Evolutionary conservation across 768 basidiomycete species (phyloP), one percentile per base, ranked within the genome.

Genomic region (Suillus subalutaceus): DNA sequence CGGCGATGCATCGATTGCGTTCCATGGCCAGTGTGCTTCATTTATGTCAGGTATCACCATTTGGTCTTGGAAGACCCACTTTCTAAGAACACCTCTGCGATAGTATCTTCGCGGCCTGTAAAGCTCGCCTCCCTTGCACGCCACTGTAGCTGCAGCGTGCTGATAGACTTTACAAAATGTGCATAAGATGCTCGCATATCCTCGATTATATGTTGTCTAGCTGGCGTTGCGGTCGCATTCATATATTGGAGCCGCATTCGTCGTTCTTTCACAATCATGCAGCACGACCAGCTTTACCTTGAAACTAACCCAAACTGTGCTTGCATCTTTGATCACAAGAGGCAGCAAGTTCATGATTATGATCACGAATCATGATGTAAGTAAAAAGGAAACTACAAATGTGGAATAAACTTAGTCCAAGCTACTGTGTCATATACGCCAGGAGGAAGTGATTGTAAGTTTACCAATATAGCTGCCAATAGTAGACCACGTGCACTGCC

Each of bases 321-420:
- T 41, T 15, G 12, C 3, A 41, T 41, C 40, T 41, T 15, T 15
- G 13, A 15, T 41, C 7, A 41, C 40, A 12, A 38, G 37, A 38
- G 37, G 37, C 40, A 40, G 40, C 40, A 40, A 41, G 6, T 13
- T 13, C 40, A 41, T 41, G 5, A 0, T 6, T 4, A 41, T 41
- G 40, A 41, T 15, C 13, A 2, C 0, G 40, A 41, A 41, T 15
- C 13, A 5, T 0, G 40, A 41, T 15, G 13, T 37, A 52, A 3
- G 23, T 50, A 26, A 15, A 56, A n/a, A 20, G 55, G 55, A 13
- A 38, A 37, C 23, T 40, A 65, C 23, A 37, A 50, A 32, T 65
- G 64, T 16, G 66, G 72, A 41, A 70, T 55, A 26, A 67, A 66
- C 50, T 30, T 57, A 2, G 69, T 69, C 72, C 72, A 73, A 23